A percentile compares a stretch with the other conserved stretches of the same genome.
Evolutionary conservation across 2,329 filamentous ascomycete genomes (phyloP).

Genomic region (Alternaria sp.): DNA sequence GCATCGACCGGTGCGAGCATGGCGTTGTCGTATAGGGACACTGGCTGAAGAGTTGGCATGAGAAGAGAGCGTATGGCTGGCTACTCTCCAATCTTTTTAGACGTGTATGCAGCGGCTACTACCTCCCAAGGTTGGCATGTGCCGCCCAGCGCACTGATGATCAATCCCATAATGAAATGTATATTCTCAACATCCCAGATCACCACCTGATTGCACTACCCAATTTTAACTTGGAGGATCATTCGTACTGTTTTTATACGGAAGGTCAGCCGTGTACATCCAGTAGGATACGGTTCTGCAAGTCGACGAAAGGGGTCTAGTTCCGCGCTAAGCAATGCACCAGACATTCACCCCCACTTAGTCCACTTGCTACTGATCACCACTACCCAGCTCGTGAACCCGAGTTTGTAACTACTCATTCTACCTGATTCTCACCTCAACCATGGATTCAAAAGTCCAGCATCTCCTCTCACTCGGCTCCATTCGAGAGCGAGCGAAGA

Average conservation of each 20-base stretch:
- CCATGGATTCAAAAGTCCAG: constrained; percentile 37
- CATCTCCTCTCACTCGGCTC: constrained; percentile 41
- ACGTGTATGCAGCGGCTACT: constrained; percentile 7
- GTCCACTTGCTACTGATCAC: too few species aligned
- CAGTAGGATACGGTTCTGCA: too few species aligned
- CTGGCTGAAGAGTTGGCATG: not conserved
- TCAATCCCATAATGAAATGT: constrained; percentile 23
- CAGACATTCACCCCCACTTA: constrained; percentile 17
- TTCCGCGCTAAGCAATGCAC: too few species aligned
- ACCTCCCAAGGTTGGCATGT: constrained; percentile 9
- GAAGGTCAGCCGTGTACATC: too few species aligned
- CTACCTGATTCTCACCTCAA: not conserved
- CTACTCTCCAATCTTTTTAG: constrained; percentile 1
- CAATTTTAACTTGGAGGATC: too few species aligned
- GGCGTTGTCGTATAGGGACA: constrained; percentile 5
- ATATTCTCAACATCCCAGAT: constrained; percentile 14
- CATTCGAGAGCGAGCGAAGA: constrained; percentile 39
- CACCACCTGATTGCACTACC: too few species aligned
- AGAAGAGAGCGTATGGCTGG: not conserved
- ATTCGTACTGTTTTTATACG: too few species aligned
- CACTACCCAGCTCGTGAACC: too few species aligned
- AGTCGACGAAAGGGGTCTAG: too few species aligned
- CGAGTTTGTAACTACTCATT: too few species aligned
- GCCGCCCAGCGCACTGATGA: constrained; percentile 14
- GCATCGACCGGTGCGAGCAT: not conserved